Percentiles rank a stretch among this genome's conserved stretches.
phyloP scores from a whole-genome alignment of 495 filamentous ascomycete species.

The Talaromyces thailandensis region DNA sequence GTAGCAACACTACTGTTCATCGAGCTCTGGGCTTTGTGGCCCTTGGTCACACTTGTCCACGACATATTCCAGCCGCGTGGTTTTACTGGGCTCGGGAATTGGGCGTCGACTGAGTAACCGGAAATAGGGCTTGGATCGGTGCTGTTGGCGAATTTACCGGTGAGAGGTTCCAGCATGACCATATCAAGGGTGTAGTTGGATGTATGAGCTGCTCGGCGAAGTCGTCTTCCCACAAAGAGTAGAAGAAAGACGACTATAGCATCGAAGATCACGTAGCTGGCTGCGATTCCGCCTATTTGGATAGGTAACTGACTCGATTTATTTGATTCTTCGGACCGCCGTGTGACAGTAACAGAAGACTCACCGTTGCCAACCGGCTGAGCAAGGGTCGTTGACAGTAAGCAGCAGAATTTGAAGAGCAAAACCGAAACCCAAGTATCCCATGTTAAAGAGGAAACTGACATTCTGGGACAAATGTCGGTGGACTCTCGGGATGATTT shows the following conservation, averaged over 20 bases:
- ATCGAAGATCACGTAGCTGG: slow-evolving; percentile 67
- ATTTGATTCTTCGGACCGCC: neutral
- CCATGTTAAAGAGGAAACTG: neutral
- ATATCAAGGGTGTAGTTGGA: slow-evolving; percentile 46
- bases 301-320: slow-evolving; percentile 48
- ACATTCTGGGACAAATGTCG: neutral
- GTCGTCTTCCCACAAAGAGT: slow-evolving; percentile 52
- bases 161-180: slow-evolving; percentile 52
- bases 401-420: neutral
- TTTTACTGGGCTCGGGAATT: slow-evolving; percentile 30
- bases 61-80: slow-evolving; percentile 24
- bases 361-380: neutral
- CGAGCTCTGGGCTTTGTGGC: slow-evolving; percentile 25
- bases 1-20: slow-evolving; percentile 44
- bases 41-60: slow-evolving; percentile 33
- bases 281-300: slow-evolving; percentile 71
- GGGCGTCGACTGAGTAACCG: slow-evolving; percentile 16
- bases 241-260: slow-evolving; percentile 57
- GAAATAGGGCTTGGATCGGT: slow-evolving; percentile 40
- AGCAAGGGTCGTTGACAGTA: neutral
- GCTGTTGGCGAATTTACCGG: slow-evolving; percentile 38
- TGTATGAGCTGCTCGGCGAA: slow-evolving; percentile 43
- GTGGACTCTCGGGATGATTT: slow-evolving; percentile 1
- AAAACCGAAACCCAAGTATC: neutral
- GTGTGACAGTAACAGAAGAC: neutral